Evolutionary conservation across 306 rosid genomes (phyloP), one percentile per base, ranked within the genome.

Genomic region (Medicago lupulina): DNA sequence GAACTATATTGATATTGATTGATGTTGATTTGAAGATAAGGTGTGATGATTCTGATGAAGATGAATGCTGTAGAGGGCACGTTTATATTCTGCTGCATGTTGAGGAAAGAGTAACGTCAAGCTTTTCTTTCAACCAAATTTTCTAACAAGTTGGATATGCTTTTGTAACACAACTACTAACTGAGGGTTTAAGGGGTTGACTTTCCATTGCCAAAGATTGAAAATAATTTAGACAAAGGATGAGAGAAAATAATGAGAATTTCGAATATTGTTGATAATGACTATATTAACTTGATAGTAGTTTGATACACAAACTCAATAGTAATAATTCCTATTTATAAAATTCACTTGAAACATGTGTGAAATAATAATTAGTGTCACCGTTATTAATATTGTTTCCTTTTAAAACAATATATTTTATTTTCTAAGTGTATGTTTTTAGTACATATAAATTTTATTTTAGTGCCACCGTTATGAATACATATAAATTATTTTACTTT

Each of bases 81-180:
- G 89, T 80, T 83, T 76, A 1, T 23, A 11, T 17, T 23, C 28
- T 23, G 28, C 28, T 23, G 28, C 28, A 23, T 23, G 28, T 23
- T 23, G 3, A 69, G 54, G 86, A 77, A 84, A 76, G 85, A 74
- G 88, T 71, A 47, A 78, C 83, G 86, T 78, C 39, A 83, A 71
- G 80, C 69, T 74, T 61, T 62, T 61, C 53, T 86, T 82, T 74
- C 69, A 11, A 71, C 73, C 67, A 59, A 57, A 34, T 82, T 74
- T 79, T 75, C 16, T 11, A 58, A 23, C 59, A 71, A 74, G 80
- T 82, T 79, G 43, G 82, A 66, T 73, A 50, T 79, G 70, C 75
- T 81, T 76, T 58, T 73, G 16, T 40, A 28, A 16, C 28, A 63
- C 36, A 51, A 8, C 34, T 8, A 76, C 64, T 68, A 11, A 70